Evolutionary conservation across 805 yeast genomes (phyloP).

Genomic region (Isabelozyma gotoi): DNA sequence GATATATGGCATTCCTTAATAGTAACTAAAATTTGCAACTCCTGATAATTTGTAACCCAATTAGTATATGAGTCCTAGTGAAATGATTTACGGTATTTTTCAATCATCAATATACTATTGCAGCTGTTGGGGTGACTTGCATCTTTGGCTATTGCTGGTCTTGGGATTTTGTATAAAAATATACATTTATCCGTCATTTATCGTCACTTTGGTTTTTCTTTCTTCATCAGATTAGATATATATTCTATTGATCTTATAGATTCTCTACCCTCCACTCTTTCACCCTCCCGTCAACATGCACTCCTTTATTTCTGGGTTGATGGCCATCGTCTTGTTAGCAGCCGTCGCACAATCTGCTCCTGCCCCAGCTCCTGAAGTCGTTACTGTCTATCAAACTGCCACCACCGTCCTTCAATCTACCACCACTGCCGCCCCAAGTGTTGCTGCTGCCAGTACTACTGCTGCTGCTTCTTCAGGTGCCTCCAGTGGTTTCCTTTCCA

Average conservation of each 20-base stretch:
- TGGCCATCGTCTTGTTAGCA: not conserved
- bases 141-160: too few relatives aligned
- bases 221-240: not conserved
- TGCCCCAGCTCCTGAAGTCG: constrained; percentile 23
- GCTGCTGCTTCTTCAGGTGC: constrained; percentile 1
- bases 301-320: constrained; percentile 1
- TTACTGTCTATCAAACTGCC: constrained; percentile 20
- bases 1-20: not conserved
- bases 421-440: constrained; percentile 8
- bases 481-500: not conserved
- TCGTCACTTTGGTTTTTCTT: not conserved
- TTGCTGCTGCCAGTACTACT: constrained; percentile 8
- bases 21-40: not conserved
- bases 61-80: not conserved
- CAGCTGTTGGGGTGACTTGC: too few relatives aligned
- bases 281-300: not conserved
- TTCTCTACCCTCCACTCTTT: not conserved
- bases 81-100: not conserved
- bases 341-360: constrained; percentile 7
- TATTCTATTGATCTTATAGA: too few relatives aligned
- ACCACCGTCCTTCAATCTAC: constrained; percentile 11
- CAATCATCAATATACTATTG: not conserved
- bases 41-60: not conserved
- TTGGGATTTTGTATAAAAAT: too few relatives aligned
- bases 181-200: not conserved